phyloP scores from a whole-genome alignment of 2,329 filamentous ascomycete species.

The Microdochium nivale region DNA sequence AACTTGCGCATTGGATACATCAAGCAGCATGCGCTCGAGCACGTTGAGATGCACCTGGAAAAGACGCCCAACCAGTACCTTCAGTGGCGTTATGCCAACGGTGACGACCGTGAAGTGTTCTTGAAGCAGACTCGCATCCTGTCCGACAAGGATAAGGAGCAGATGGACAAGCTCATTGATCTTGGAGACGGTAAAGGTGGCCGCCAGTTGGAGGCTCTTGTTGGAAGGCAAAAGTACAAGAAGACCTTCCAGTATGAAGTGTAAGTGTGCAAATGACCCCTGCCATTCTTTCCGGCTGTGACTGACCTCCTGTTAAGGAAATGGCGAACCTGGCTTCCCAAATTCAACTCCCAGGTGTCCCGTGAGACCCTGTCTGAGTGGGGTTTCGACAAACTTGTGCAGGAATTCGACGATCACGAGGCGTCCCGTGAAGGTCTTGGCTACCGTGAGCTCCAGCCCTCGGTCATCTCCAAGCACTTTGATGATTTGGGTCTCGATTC shows the following conservation, averaged over 20 bases:
- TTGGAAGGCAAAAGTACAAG: slow-evolving; percentile 97
- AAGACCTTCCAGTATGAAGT: slow-evolving; percentile 98
- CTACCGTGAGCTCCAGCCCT: slow-evolving; percentile 86
- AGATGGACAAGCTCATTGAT: slow-evolving; percentile 88
- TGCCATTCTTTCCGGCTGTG: not conserved
- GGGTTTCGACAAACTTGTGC: slow-evolving; percentile 87
- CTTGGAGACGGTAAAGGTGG: slow-evolving; percentile 72
- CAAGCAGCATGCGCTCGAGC: slow-evolving; percentile 97
- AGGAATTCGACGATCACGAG: slow-evolving; percentile 98
- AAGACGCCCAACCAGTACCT: slow-evolving; percentile 99
- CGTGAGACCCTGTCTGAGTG: slow-evolving; percentile 81
- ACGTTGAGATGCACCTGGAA: slow-evolving; percentile 98
- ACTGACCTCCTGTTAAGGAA: slow-evolving; percentile 48
- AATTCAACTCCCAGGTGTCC: slow-evolving; percentile 87
- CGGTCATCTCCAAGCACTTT: slow-evolving; percentile 95
- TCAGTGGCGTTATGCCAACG: slow-evolving; percentile 96
- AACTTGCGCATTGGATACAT: slow-evolving; percentile 99
- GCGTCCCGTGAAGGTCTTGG: slow-evolving; percentile 96
- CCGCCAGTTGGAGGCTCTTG: slow-evolving; percentile 75
- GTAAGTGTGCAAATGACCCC: slow-evolving; percentile 36
- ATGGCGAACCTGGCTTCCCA: slow-evolving; percentile 83
- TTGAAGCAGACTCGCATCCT: slow-evolving; percentile 95
- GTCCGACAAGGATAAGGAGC: slow-evolving; percentile 73
- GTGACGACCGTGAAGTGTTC: slow-evolving; percentile 92
- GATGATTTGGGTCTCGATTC: slow-evolving; percentile 93